Percentiles rank a stretch among this genome's conserved stretches.
Evolutionary conservation across 768 basidiomycete species (phyloP).

Genomic region (Pulveroboletus frians): DNA sequence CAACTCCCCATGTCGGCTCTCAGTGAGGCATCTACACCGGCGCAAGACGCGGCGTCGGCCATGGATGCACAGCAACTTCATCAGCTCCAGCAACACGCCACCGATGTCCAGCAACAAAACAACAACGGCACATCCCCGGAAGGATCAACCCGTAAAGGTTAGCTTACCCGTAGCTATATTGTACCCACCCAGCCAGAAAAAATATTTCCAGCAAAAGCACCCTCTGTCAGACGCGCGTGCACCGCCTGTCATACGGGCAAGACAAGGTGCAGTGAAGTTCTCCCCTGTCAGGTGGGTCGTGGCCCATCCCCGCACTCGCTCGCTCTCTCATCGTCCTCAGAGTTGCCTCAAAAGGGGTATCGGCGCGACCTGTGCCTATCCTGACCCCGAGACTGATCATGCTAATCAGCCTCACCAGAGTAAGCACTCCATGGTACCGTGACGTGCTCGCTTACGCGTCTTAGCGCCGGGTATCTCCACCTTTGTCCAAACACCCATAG

Average conservation of each 20-base stretch:
- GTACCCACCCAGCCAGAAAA: conserved; percentile 9
- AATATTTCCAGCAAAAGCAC: conserved; percentile 58
- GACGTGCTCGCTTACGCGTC: conserved; percentile 5
- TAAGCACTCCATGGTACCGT: conserved; percentile 8
- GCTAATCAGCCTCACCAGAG: conserved; percentile 31
- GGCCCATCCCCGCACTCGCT: conserved; percentile 8
- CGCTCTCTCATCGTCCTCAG: conserved; percentile 32
- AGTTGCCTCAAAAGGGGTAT: conserved; percentile 80
- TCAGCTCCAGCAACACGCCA: conserved; percentile 33
- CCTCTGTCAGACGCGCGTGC: conserved; percentile 76
- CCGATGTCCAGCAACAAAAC: conserved; percentile 35
- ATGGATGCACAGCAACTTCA: conserved; percentile 57
- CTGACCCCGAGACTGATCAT: conserved; percentile 65
- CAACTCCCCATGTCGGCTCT: conserved; percentile 68
- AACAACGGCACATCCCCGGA: conserved; percentile 28
- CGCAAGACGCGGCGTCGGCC: conserved; percentile 53
- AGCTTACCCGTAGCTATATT: conserved; percentile 26
- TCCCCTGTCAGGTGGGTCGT: conserved; percentile 72
- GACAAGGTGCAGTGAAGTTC: conserved; percentile 75
- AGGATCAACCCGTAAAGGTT: conserved; percentile 53
- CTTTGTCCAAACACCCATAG: conserved; percentile 35
- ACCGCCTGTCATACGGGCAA: conserved; percentile 79
- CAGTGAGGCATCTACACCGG: conserved; percentile 64
- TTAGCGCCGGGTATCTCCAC: conserved; percentile 34
- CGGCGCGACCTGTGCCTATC: conserved; percentile 65